phyloP scores from a whole-genome alignment of 805 yeast species.

The Starmera quercuum region DNA sequence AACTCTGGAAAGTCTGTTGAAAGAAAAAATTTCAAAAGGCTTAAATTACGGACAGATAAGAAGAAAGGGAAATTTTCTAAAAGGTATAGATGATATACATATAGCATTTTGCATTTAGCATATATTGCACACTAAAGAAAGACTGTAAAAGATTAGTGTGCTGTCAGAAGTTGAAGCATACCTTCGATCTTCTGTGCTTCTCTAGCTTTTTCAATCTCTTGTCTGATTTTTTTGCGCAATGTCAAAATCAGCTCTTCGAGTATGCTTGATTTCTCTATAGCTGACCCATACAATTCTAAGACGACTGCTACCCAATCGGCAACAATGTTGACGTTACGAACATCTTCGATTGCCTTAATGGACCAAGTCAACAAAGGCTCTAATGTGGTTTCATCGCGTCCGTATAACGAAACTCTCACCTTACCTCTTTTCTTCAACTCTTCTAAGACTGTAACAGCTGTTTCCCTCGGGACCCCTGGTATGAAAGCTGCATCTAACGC shows the following conservation, averaged over 20 bases:
- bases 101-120: no score
- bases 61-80: slow-evolving; percentile 33
- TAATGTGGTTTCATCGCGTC: slow-evolving; percentile 78
- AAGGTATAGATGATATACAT: slow-evolving; percentile 22
- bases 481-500: slow-evolving; percentile 84
- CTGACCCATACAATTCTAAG: slow-evolving; percentile 65
- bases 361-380: slow-evolving; percentile 89
- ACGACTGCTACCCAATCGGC: slow-evolving; percentile 75
- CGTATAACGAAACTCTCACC: slow-evolving; percentile 68
- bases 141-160: slow-evolving; percentile 17
- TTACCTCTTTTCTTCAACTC: slow-evolving; percentile 89
- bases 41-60: slow-evolving; percentile 42
- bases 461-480: slow-evolving; percentile 71
- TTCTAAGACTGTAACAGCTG: slow-evolving; percentile 73
- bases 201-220: slow-evolving; percentile 69
- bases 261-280: slow-evolving; percentile 67
- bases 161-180: slow-evolving; percentile 80
- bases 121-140: no score
- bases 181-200: slow-evolving; percentile 90
- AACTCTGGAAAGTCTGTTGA: slow-evolving; percentile 9
- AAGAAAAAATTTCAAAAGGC: slow-evolving; percentile 37
- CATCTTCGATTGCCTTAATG: slow-evolving; percentile 66
- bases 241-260: slow-evolving; percentile 64
- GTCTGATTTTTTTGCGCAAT: slow-evolving; percentile 51
- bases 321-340: slow-evolving; percentile 48